These are phyloP conservation scores for Chaetomium sp. DNA, from an alignment of 2,329 filamentous ascomycete species.

Conservation along the genomic window DNA sequence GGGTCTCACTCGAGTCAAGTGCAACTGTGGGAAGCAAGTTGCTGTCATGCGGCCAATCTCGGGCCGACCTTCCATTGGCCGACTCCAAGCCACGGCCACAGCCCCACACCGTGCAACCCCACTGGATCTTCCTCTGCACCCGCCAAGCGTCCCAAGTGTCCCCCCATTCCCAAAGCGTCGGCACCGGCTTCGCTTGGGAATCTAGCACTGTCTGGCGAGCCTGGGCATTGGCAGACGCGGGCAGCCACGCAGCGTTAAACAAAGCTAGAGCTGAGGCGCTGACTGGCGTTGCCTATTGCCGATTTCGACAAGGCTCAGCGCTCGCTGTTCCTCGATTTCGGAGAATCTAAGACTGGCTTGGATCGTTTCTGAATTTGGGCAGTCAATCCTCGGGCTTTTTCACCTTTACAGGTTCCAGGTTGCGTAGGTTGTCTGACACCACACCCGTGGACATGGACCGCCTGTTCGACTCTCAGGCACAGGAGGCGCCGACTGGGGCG, in stretches of 20 bases:
- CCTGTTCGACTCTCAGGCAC: neutral
- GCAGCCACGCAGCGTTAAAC: neutral
- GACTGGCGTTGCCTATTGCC: neutral
- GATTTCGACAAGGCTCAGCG: neutral
- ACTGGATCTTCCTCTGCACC: neutral
- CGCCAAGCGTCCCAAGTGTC: too few species aligned
- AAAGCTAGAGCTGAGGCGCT: neutral
- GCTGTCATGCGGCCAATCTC: conserved; percentile 11
- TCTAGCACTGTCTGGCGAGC: neutral
- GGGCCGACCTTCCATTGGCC: neutral
- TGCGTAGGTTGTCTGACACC: neutral
- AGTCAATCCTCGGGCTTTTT: too few species aligned
- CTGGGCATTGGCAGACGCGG: neutral
- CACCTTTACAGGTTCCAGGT: neutral
- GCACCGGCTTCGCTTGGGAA: conserved; percentile 12
- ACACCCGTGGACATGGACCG: neutral
- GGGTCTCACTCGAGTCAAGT: neutral
- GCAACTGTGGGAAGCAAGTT: too few species aligned
- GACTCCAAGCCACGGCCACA: neutral
- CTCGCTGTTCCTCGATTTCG: too few species aligned
- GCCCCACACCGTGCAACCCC: conserved; percentile 1
- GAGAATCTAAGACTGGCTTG: too few species aligned
- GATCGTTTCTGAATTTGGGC: too few species aligned
- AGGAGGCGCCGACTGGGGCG: neutral
- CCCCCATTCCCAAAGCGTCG: conserved; percentile 20